These are phyloP conservation scores for Saccharomycopsis lassenensis DNA, from an alignment of 805 yeast species.

Conservation along the genomic window DNA sequence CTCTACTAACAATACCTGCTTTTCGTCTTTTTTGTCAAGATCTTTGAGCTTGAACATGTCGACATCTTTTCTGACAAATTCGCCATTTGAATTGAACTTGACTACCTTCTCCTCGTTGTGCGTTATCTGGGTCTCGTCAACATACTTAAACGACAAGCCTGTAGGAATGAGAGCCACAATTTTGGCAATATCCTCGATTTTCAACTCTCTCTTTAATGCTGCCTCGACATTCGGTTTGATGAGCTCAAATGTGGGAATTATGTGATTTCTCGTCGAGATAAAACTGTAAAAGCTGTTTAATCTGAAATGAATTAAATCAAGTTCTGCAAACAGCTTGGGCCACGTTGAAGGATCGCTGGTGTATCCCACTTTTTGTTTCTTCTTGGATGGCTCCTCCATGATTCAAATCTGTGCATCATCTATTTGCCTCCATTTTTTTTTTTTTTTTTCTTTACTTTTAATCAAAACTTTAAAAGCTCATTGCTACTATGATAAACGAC, in stretches of 20 bases:
- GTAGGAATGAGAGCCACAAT: constrained; percentile 53
- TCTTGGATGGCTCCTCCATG: neutral
- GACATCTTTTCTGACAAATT: constrained; percentile 44
- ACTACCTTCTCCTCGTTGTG: constrained; percentile 23
- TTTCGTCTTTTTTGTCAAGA: constrained; percentile 25
- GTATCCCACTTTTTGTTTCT: neutral
- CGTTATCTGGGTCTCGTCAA: constrained; percentile 61
- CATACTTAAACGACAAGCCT: constrained; percentile 61
- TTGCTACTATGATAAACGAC: no score
- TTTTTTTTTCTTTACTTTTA: no score
- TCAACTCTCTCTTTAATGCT: constrained; percentile 33
- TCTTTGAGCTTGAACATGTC: constrained; percentile 41
- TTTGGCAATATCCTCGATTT: constrained; percentile 49
- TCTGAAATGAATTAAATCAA: constrained; percentile 39
- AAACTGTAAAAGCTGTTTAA: constrained; percentile 54
- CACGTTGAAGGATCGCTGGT: constrained; percentile 14
- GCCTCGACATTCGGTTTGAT: constrained; percentile 42
- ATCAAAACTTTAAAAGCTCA: no score
- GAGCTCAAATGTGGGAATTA: constrained; percentile 45
- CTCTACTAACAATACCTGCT: constrained; percentile 60
- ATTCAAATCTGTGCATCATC: no score
- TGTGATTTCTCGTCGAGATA: constrained; percentile 47
- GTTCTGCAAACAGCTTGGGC: constrained; percentile 28
- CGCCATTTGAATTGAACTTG: constrained; percentile 30
- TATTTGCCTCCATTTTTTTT: no score